A percentile compares a stretch with the other conserved stretches of the same genome.
These are phyloP conservation scores for Barbarea vulgaris DNA, from an alignment of 345 rosid species.

Conservation along the genomic window DNA sequence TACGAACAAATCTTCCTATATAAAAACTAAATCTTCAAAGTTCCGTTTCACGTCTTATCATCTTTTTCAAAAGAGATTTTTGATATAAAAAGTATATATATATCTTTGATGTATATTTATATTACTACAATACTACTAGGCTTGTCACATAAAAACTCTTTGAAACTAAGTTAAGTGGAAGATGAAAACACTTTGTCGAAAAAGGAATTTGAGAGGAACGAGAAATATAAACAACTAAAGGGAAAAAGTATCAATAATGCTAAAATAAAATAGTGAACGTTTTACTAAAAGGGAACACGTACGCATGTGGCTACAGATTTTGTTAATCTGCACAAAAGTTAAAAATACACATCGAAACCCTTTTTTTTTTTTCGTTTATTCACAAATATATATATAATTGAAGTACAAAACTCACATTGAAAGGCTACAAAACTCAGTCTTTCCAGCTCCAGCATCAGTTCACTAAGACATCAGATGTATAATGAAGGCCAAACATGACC, in stretches of 20 bases:
- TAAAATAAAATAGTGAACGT: slow-evolving; percentile 30
- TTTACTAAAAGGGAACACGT: slow-evolving; percentile 27
- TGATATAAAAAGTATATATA: not conserved
- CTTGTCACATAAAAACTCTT: slow-evolving; percentile 21
- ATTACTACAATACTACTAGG: slow-evolving; percentile 19
- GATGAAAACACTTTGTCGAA: slow-evolving; percentile 34
- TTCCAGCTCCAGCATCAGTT: not conserved
- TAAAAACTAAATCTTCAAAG: slow-evolving; percentile 36
- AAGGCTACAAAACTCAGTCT: not conserved
- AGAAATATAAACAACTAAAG: not conserved
- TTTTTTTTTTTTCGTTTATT: not conserved
- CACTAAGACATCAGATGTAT: not conserved
- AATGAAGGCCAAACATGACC: not conserved
- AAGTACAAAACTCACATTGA: not conserved
- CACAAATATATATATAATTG: not conserved
- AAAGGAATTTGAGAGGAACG: slow-evolving; percentile 11
- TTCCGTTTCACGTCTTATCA: slow-evolving; percentile 32
- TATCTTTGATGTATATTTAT: slow-evolving; percentile 4
- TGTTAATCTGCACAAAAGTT: slow-evolving; percentile 19
- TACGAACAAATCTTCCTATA: slow-evolving; percentile 21
- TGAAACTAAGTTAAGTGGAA: slow-evolving; percentile 27
- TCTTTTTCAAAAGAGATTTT: slow-evolving; percentile 33
- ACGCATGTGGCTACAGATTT: slow-evolving; percentile 33
- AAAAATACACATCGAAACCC: not conserved
- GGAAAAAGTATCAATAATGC: slow-evolving; percentile 28